phyloP scores from a whole-genome alignment of 768 basidiomycete genomes.

The Tephrocybe sp. region DNA sequence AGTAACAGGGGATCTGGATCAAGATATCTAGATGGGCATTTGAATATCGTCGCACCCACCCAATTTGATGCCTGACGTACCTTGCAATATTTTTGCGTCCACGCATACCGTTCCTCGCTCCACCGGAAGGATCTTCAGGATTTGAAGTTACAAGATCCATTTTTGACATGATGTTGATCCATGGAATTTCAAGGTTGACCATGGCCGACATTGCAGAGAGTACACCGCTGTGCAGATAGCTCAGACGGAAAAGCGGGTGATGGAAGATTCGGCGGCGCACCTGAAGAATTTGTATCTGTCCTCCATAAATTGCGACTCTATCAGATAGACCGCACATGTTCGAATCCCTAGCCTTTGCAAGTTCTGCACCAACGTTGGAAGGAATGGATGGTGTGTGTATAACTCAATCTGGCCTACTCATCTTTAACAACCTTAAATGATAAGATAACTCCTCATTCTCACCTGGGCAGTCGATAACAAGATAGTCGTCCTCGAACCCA shows the following conservation, averaged over 20 bases:
- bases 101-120: slow-evolving; percentile 71
- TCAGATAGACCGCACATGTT: slow-evolving; percentile 86
- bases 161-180: slow-evolving; percentile 98
- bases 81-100: slow-evolving; percentile 81
- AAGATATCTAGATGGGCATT: slow-evolving; percentile 60
- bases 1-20: slow-evolving; percentile 94
- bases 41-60: not conserved
- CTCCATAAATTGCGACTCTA: slow-evolving; percentile 99
- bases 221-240: slow-evolving; percentile 68
- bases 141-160: slow-evolving; percentile 91
- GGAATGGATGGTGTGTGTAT: slow-evolving; percentile 97
- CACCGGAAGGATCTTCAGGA: slow-evolving; percentile 56
- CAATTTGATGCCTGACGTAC: too few species aligned
- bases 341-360: slow-evolving; percentile 77
- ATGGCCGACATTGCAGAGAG: slow-evolving; percentile 98
- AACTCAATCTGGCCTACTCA: slow-evolving; percentile 91
- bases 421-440: not conserved
- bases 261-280: slow-evolving; percentile 32
- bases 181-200: slow-evolving; percentile 96
- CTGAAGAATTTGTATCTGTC: slow-evolving; percentile 98
- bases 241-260: not conserved
- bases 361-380: slow-evolving; percentile 84
- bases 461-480: slow-evolving; percentile 92
- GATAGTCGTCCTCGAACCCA: slow-evolving; percentile 93
- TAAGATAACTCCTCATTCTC: slow-evolving; percentile 14